These are phyloP conservation scores for Vitis riparia DNA, from an alignment of 164 flowering plant genomes.

Conservation along the genomic window DNA sequence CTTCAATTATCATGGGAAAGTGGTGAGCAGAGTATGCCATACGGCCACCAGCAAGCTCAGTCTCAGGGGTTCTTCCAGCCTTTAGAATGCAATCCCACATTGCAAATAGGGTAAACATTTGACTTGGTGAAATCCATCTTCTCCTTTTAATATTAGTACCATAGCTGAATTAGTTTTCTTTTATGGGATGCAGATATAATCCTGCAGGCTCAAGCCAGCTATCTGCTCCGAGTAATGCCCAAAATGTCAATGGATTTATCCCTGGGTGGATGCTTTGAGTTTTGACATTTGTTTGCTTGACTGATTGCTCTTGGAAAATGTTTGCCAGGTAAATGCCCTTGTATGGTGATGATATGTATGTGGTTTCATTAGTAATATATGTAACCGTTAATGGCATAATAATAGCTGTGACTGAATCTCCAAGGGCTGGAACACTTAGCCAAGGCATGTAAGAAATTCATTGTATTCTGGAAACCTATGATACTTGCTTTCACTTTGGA, in stretches of 20 bases:
- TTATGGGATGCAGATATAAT: slow-evolving; percentile 18
- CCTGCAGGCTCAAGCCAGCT: slow-evolving; percentile 28
- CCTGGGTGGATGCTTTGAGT: slow-evolving; percentile 52
- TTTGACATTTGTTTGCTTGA: too few relatives aligned
- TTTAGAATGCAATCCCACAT: slow-evolving; percentile 52
- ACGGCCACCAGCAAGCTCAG: slow-evolving; percentile 40
- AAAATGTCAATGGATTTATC: slow-evolving; percentile 37
- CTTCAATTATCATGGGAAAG: slow-evolving; percentile 52
- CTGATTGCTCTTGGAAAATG: too few relatives aligned
- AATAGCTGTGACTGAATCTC: neutral
- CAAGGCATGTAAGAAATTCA: too few relatives aligned
- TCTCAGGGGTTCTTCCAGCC: slow-evolving; percentile 61
- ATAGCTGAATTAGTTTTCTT: neutral
- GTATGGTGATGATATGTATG: neutral
- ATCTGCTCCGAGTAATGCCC: slow-evolving; percentile 23
- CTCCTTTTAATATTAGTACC: neutral
- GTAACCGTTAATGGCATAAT: neutral
- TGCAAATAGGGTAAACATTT: slow-evolving; percentile 61
- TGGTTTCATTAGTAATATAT: neutral
- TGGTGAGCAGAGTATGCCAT: slow-evolving; percentile 37
- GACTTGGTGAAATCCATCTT: neutral
- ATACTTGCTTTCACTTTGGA: too few relatives aligned
- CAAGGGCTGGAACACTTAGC: too few relatives aligned
- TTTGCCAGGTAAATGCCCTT: neutral
- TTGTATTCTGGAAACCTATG: too few relatives aligned